Conservation (phyloP, 2,329 filamentous ascomycete genomes). For the Trichothecium roseum region DNA sequence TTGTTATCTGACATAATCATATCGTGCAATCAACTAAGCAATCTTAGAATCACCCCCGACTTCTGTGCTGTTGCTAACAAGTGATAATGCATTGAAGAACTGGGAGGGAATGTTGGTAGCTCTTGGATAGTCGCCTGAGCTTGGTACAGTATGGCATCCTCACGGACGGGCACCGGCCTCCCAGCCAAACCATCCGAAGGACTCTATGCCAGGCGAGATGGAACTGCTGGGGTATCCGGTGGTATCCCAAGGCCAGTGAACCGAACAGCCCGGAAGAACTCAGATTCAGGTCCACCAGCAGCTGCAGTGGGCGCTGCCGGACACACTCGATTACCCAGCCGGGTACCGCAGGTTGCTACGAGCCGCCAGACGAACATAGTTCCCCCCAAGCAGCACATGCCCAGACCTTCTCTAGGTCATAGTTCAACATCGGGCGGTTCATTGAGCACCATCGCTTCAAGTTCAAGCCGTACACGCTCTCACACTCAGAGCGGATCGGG, state of each 20-base stretch:
- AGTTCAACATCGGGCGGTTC: slow-evolving; percentile 33
- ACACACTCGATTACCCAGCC: slow-evolving; percentile 10
- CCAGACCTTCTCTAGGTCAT: slow-evolving; percentile 20
- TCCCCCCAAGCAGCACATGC: slow-evolving; percentile 1
- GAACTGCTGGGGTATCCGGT: slow-evolving; percentile 5
- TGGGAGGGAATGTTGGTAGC: no score
- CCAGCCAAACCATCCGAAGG: slow-evolving; percentile 28
- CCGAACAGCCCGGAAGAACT: slow-evolving; percentile 10
- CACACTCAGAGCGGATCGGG: slow-evolving; percentile 21
- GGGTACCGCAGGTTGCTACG: slow-evolving; percentile 12
- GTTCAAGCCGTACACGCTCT: slow-evolving; percentile 18
- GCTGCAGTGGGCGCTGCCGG: slow-evolving; percentile 4
- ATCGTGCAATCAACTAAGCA: no score
- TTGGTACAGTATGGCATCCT: slow-evolving; percentile 31
- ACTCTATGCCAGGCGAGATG: slow-evolving; percentile 14
- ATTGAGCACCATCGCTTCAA: slow-evolving; percentile 20
- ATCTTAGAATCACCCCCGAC: no score
- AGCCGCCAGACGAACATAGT: background rate
- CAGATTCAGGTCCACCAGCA: slow-evolving; percentile 8
- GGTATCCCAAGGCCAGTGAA: slow-evolving; percentile 13
- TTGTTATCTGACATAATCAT: no score
- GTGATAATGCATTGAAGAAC: no score
- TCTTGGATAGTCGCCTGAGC: slow-evolving; percentile 4
- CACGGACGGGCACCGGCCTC: slow-evolving; percentile 27
- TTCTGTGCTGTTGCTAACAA: no score